phyloP scores from a whole-genome alignment of 1,139 yeast genomes.

The Blastobotrys indianensis region DNA sequence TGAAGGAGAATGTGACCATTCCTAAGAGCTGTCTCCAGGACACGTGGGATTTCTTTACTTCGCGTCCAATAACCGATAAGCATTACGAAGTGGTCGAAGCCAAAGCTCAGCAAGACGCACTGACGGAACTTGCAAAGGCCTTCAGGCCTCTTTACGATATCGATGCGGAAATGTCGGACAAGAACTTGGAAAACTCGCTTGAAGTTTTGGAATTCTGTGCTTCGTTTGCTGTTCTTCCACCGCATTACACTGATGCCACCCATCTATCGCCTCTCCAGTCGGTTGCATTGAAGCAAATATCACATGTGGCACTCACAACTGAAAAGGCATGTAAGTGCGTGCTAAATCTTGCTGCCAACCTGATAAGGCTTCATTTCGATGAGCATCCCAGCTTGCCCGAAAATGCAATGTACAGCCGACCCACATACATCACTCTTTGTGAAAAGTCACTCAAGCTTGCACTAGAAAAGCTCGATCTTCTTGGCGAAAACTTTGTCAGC shows the following conservation, averaged over 20 bases:
- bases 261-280: slow-evolving; percentile 32
- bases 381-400: slow-evolving; percentile 1
- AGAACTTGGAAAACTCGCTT: slow-evolving; percentile 17
- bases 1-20: slow-evolving; percentile 18
- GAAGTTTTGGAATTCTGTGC: slow-evolving; percentile 23
- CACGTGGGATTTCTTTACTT: slow-evolving; percentile 60
- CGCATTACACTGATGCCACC: slow-evolving; percentile 30
- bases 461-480: slow-evolving; percentile 34
- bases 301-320: slow-evolving; percentile 17
- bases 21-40: slow-evolving; percentile 39
- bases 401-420: slow-evolving; percentile 33
- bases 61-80: slow-evolving; percentile 31
- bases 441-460: slow-evolving; percentile 39
- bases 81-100: slow-evolving; percentile 26
- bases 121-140: slow-evolving; percentile 27
- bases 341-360: slow-evolving; percentile 18
- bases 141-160: slow-evolving; percentile 24
- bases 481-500: slow-evolving; percentile 34
- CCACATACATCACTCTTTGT: slow-evolving; percentile 64
- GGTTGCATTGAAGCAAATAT: slow-evolving; percentile 26
- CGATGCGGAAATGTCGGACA: slow-evolving; percentile 13
- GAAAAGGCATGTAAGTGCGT: slow-evolving; percentile 16
- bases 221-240: slow-evolving; percentile 28
- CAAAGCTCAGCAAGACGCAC: slow-evolving; percentile 27
- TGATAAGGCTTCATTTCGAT: slow-evolving; percentile 24